Base-by-base conservation (phyloP, 345 rosid species). In the Triadica sebifera region DNA sequence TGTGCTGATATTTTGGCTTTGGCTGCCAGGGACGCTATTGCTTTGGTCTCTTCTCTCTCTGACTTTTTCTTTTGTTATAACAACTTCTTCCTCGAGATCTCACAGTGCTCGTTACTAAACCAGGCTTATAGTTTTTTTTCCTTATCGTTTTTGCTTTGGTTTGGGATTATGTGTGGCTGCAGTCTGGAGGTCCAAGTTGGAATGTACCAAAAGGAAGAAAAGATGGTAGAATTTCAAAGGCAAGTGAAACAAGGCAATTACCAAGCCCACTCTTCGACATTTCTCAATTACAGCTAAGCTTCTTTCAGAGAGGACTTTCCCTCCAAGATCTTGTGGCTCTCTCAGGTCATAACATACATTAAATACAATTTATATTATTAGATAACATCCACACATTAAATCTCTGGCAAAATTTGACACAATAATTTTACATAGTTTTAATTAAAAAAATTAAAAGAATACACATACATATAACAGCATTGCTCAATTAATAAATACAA, bases 141-240 rank as follows among this genome's bases (percentile, higher is more conserved):
- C 34, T 29, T 29, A 29, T 29, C 2, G 34, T 29, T 29, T 29
- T 29, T 29, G 34, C 34, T 29, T 29, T 29, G 34, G 34, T 29
- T 29, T 29, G 34, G 34, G 34, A 29, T 29, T 29, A 29, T 29
- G 34, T 29, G 11, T 20, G 6, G 37, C 20, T 12, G 5, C 80
- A 92, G 98, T 92, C 98, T 20, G 97, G 97, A 60, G 97, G 97
- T 20, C 97, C 97, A 0, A 77, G 73, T 62, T 94, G 98, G 98
- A 83, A 80, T 37, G 98, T 94, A 22, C 97, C 92, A 0, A 92
- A 92, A 79, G 97, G 98, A 25, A 85, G 98, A 83, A 84, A 87
- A 80, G 97, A 94, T 72, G 97, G 97, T 50, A 88, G 93, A 78
- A 83, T 89, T 63, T 89, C 98, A 13, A 87, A 79, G 76, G 98